phyloP scores from a whole-genome alignment of 306 rosid species.

The Potentilla sterilis region DNA sequence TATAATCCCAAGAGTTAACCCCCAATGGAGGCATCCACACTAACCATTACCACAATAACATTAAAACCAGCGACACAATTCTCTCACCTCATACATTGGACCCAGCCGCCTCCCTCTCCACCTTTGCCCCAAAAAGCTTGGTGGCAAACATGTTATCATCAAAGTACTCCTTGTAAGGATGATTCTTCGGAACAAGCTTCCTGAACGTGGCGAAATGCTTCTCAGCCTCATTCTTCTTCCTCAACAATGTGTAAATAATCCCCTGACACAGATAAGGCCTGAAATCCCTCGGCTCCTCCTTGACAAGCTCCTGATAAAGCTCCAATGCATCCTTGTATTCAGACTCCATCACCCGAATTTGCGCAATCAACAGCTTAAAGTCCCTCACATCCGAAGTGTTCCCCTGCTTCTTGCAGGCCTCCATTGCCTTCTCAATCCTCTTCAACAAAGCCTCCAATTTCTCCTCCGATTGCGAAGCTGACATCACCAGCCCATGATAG shows the following conservation, averaged over 20 bases:
- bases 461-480: conserved; percentile 35
- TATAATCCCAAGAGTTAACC: conserved; percentile 12
- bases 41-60: neutral
- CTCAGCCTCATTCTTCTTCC: conserved; percentile 71
- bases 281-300: conserved; percentile 81
- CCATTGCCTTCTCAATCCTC: conserved; percentile 54
- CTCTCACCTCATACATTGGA: conserved; percentile 45
- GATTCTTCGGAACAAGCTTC: conserved; percentile 71
- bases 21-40: neutral
- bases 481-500: conserved; percentile 72
- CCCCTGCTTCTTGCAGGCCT: conserved; percentile 43
- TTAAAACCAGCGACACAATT: neutral
- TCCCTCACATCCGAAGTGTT: conserved; percentile 65
- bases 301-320: conserved; percentile 68
- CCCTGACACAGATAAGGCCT: conserved; percentile 90
- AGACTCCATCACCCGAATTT: conserved; percentile 66
- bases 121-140: conserved; percentile 45
- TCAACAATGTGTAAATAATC: conserved; percentile 68
- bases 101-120: conserved; percentile 37
- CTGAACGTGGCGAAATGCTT: conserved; percentile 71
- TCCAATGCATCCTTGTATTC: conserved; percentile 62
- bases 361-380: conserved; percentile 80
- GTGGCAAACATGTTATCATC: conserved; percentile 73
- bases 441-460: conserved; percentile 30
- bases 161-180: conserved; percentile 69